Conservation (phyloP, 164 flowering plant species). For the Vitis cinerea region DNA sequence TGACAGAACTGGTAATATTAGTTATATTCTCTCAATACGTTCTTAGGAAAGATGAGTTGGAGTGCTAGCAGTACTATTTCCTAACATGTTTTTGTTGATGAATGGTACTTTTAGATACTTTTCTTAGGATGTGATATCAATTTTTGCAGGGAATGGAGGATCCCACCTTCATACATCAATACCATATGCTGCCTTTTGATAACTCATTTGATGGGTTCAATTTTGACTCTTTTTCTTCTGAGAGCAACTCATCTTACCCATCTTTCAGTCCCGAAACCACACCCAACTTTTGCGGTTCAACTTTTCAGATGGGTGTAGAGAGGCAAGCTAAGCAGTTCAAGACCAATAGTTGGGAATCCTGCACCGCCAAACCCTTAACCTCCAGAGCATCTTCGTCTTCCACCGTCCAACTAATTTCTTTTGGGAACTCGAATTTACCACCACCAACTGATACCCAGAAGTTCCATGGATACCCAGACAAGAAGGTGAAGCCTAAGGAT, state of each 20-base stretch:
- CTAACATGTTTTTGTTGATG: no score
- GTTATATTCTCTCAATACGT: no score
- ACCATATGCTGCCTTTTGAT: slow-evolving; percentile 5
- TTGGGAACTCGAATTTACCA: slow-evolving; percentile 7
- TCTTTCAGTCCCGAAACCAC: background rate
- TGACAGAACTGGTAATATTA: no score
- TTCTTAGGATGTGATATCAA: background rate
- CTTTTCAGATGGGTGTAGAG: no score
- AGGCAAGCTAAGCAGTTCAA: slow-evolving; percentile 11
- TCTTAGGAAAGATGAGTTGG: no score
- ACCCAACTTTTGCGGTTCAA: background rate
- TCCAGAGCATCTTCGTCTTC: slow-evolving; percentile 13
- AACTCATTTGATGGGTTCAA: background rate
- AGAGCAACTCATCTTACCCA: background rate
- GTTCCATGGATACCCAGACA: background rate
- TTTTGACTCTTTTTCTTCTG: background rate
- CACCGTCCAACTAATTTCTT: slow-evolving; percentile 15
- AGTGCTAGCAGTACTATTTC: no score
- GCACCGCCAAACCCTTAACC: background rate
- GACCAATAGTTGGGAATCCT: slow-evolving; percentile 14
- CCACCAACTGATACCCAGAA: background rate
- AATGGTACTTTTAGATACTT: no score
- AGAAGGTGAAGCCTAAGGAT: slow-evolving; percentile 1
- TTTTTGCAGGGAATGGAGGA: slow-evolving; percentile 18
- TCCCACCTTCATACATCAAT: background rate